Conservation (phyloP, 306 rosid species). For the Dryas octopetala region DNA sequence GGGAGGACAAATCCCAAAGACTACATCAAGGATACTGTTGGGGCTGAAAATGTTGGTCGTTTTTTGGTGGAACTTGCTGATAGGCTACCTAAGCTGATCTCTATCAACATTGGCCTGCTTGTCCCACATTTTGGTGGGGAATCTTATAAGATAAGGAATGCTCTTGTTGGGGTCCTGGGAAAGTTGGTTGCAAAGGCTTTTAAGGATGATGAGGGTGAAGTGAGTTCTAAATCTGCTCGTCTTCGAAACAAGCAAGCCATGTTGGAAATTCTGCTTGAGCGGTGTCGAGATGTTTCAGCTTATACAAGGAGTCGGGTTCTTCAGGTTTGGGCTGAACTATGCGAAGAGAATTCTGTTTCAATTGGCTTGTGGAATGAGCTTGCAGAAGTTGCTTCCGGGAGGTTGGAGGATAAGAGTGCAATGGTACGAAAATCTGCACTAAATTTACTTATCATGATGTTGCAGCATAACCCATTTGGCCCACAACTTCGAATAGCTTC, state of each 20-base stretch:
- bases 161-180: slow-evolving; percentile 85
- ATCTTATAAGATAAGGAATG: slow-evolving; percentile 87
- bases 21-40: slow-evolving; percentile 76
- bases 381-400: slow-evolving; percentile 84
- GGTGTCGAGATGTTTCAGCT: slow-evolving; percentile 97
- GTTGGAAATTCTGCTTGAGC: slow-evolving; percentile 93
- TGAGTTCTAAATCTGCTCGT: slow-evolving; percentile 70
- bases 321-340: slow-evolving; percentile 94
- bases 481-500: slow-evolving; percentile 85
- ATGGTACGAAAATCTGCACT: slow-evolving; percentile 86
- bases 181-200: slow-evolving; percentile 82
- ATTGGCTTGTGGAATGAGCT: slow-evolving; percentile 98
- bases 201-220: slow-evolving; percentile 78
- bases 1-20: slow-evolving; percentile 94
- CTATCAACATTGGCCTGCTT: slow-evolving; percentile 85
- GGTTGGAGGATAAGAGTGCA: slow-evolving; percentile 98
- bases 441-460: slow-evolving; percentile 79
- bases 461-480: slow-evolving; percentile 98
- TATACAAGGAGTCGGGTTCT: slow-evolving; percentile 95
- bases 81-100: slow-evolving; percentile 78
- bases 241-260: slow-evolving; percentile 94
- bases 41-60: slow-evolving; percentile 94
- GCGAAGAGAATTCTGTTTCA: slow-evolving; percentile 87
- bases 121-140: slow-evolving; percentile 97
- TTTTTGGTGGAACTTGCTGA: slow-evolving; percentile 87